phyloP scores from a whole-genome alignment of 2,329 filamentous ascomycete species.

The Colletotrichum siamense region DNA sequence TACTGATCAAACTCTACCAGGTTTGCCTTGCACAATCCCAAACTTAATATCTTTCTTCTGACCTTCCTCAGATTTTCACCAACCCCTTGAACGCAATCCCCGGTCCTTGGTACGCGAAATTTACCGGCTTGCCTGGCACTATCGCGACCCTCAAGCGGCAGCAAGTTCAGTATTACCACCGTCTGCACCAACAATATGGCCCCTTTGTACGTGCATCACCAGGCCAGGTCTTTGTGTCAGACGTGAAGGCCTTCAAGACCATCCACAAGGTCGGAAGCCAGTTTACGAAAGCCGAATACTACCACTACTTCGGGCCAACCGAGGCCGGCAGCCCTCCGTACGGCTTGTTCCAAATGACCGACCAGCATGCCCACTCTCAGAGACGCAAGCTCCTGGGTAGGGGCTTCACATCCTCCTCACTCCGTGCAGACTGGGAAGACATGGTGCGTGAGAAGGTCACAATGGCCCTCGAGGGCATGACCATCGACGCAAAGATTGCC shows the following conservation, averaged over 20 bases:
- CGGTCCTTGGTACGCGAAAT: neutral
- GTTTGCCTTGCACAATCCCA: neutral
- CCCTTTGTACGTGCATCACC: neutral
- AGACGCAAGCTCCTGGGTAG: conserved; percentile 45
- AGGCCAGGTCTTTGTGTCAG: neutral
- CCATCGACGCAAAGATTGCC: conserved; percentile 39
- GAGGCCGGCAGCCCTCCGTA: neutral
- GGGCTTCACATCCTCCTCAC: conserved; percentile 40
- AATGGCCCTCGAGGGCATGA: conserved; percentile 48
- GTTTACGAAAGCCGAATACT: neutral
- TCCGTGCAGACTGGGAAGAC: conserved; percentile 32
- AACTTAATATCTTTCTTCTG: neutral
- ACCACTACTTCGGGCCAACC: neutral
- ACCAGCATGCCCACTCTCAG: neutral
- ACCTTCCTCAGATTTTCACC: neutral
- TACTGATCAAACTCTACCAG: neutral
- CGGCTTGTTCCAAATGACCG: neutral
- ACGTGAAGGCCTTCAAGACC: neutral
- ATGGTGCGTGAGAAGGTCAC: conserved; percentile 40
- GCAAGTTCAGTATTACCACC: neutral
- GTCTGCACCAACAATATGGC: neutral
- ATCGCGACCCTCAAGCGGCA: neutral
- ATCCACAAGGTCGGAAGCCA: neutral
- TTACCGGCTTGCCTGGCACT: neutral
- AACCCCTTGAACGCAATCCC: neutral